Conservation (phyloP, 2,329 filamentous ascomycete species). For the Alternaria sp. region DNA sequence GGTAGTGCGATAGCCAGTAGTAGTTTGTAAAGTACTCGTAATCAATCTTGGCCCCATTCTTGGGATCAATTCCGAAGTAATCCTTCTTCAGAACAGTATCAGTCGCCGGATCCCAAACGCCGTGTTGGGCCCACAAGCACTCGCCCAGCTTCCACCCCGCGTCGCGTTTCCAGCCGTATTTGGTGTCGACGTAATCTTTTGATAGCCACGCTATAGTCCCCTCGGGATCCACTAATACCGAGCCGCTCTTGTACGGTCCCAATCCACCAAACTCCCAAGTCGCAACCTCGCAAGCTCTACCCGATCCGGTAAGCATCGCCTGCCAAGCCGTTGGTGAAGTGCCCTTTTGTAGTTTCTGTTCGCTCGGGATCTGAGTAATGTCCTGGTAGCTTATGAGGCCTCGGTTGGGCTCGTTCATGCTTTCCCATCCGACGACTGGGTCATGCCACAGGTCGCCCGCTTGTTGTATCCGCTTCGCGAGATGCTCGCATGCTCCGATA, state of each 20-base stretch:
- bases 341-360: conserved; percentile 91
- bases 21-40: conserved; percentile 89
- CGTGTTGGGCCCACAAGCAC: conserved; percentile 96
- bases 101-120: conserved; percentile 85
- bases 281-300: conserved; percentile 86
- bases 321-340: conserved; percentile 96
- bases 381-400: conserved; percentile 86
- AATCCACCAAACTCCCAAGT: conserved; percentile 94
- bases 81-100: conserved; percentile 82
- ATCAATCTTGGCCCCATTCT: conserved; percentile 75
- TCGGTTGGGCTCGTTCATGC: conserved; percentile 91
- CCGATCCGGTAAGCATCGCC: conserved; percentile 88
- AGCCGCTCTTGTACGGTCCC: conserved; percentile 89
- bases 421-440: conserved; percentile 94
- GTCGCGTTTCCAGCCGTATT: conserved; percentile 90
- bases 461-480: conserved; percentile 85
- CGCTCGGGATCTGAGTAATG: conserved; percentile 79
- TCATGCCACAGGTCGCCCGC: conserved; percentile 88
- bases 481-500: conserved; percentile 77
- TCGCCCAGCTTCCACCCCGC: conserved; percentile 90
- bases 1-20: conserved; percentile 88
- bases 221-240: conserved; percentile 83
- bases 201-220: conserved; percentile 87
- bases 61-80: conserved; percentile 84
- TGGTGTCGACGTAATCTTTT: conserved; percentile 80